Conservation (phyloP, 1,139 yeast genomes). For the Candida dubliniensis region DNA sequence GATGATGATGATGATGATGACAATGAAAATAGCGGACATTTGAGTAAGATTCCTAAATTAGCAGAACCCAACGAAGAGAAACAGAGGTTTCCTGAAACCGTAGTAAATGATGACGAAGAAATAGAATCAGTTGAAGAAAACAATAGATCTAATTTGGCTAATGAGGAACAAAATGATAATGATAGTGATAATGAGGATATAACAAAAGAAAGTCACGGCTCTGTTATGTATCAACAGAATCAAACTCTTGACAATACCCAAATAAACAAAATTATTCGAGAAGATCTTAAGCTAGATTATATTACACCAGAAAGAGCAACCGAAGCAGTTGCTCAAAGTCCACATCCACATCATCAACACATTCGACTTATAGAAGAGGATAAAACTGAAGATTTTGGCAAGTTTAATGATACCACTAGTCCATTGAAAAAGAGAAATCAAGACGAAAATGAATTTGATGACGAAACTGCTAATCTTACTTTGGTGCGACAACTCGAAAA, state of each 20-base stretch:
- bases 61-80: background rate
- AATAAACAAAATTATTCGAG: constrained; percentile 21
- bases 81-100: background rate
- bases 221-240: background rate
- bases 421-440: constrained; percentile 12
- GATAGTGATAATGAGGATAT: constrained; percentile 14
- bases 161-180: constrained; percentile 28
- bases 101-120: background rate
- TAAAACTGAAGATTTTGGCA: constrained; percentile 5
- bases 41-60: constrained; percentile 16
- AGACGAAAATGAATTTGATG: constrained; percentile 13
- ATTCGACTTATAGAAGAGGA: constrained; percentile 20
- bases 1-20: constrained; percentile 13
- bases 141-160: constrained; percentile 1
- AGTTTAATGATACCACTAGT: constrained; percentile 12
- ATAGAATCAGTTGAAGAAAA: constrained; percentile 1
- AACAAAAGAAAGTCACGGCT: background rate
- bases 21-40: constrained; percentile 12
- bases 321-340: constrained; percentile 44
- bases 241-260: constrained; percentile 19
- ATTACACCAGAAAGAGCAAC: constrained; percentile 45
- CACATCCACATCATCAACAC: constrained; percentile 39
- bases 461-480: constrained; percentile 7
- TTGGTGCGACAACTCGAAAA: constrained; percentile 13
- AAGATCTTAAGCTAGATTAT: constrained; percentile 14